Evolutionary conservation across 345 rosid species (phyloP), one percentile per base, ranked within the genome.

Genomic region (Corymbia maculata): DNA sequence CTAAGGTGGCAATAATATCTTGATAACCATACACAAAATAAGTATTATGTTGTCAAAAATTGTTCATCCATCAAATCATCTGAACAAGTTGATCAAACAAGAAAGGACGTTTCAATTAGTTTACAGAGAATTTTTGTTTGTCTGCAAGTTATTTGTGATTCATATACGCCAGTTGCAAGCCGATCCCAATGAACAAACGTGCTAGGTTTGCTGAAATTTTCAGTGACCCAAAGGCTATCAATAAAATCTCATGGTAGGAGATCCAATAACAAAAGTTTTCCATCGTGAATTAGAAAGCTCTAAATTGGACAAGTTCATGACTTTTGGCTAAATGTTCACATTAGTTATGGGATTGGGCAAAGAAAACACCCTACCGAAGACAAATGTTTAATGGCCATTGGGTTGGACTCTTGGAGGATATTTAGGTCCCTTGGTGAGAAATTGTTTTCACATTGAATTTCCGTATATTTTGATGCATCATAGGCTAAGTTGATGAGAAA

Each of bases 391-490:
- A 85, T 98, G 99, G 99, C 99, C 98, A 86, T 92, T 96, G 93
- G 95, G 97, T 88, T 96, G 99, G 98, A 98, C 98, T 11, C 96
- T 95, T 86, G 98, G 99, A 93, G 99, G 92, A 36, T 97, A 91
- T 88, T 99, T 98, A 88, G 97, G 99, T 88, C 99, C 99, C 47
- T 96, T 96, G 97, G 99, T 96, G 90, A 85, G 85, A 87, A 79
- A 59, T 52, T 52, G n/a, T n/a, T 51, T 26, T 50, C 47, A 11
- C 26, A 42, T 26, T 49, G 70, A 26, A 59, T 28, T 61, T 61
- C 70, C 70, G 16, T 12, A 0, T 28, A 13, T 61, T 11, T 61
- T 13, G 4, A 26, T 61, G 70, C 32, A 61, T 61, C 12, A 61
- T 61, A 61, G 9, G 17, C 36, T 61, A 61, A 61, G 17, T 61